These are phyloP conservation scores for Fomitopsis serialis DNA, from an alignment of 768 basidiomycete genomes.

Conservation along the genomic window DNA sequence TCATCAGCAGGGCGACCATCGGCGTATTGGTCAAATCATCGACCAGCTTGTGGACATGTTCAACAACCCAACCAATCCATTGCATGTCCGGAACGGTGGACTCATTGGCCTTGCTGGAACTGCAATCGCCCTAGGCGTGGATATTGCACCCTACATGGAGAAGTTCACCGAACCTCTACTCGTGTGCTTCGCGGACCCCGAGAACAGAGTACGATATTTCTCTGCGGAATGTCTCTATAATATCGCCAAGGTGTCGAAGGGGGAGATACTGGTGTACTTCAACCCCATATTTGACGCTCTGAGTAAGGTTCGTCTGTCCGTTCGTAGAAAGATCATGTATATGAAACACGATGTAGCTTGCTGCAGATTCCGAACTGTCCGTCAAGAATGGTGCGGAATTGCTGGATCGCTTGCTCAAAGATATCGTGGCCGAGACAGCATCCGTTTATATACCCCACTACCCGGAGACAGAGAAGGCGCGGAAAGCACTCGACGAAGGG, in stretches of 20 bases:
- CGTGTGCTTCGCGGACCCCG: conserved; percentile 87
- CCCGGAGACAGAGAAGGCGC: conserved; percentile 68
- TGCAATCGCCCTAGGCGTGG: conserved; percentile 93
- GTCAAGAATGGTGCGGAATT: conserved; percentile 99
- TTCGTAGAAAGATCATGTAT: background rate
- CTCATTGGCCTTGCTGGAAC: conserved; percentile 94
- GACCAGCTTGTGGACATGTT: conserved; percentile 96
- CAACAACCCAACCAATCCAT: conserved; percentile 70
- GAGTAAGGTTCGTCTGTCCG: conserved; percentile 67
- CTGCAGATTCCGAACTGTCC: conserved; percentile 90
- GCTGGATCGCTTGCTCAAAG: conserved; percentile 93
- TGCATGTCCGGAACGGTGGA: conserved; percentile 91
- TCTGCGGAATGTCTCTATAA: conserved; percentile 98
- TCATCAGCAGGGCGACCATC: conserved; percentile 73
- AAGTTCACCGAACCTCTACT: conserved; percentile 87
- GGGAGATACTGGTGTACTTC: conserved; percentile 94
- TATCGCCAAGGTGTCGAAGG: conserved; percentile 95
- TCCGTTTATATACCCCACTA: conserved; percentile 90
- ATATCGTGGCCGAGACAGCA: conserved; percentile 95
- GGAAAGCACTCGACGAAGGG: conserved; percentile 28
- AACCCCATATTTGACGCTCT: conserved; percentile 98
- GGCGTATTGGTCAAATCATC: conserved; percentile 80
- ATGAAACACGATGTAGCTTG: conserved; percentile 53
- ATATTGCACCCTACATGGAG: conserved; percentile 91
- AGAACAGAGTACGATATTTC: conserved; percentile 95